Evolutionary conservation across 106 monocot genomes (phyloP), one percentile per base, ranked within the genome.

Genomic region (Platanthera guangdongensis): DNA sequence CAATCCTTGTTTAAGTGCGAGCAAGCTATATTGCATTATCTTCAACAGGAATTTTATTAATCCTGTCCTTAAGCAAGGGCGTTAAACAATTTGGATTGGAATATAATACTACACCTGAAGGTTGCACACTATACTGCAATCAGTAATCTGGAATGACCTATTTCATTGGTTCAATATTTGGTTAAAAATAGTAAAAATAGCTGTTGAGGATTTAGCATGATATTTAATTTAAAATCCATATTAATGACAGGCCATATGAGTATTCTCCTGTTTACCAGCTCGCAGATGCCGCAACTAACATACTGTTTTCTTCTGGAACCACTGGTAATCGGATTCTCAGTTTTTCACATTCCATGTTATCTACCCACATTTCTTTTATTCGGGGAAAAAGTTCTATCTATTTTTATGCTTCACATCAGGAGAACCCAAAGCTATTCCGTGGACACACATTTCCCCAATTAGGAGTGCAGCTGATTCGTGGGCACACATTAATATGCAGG

Each of bases 271-370:
- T 91, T 64, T 89, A 96, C 83, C 87, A 78, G 71, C 78, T 85
- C 2, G 78, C 76, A 18, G 89, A 96, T 11, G 55, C 80, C 67
- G 71, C 82, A 57, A 96, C 83, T 45, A 96, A 93, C 62, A 84
- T 93, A 83, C 91, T 96, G 50, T 96, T 93, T 80, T 96, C 96
- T 82, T 96, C 96, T 16, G 93, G 96, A 76, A 96, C 96, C 39
- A 96, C 96, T 57, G 96, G 93, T 96, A 80, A 2, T 50, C 0
- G 25, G 22, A 30, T 76, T 84, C 2, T 52, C 7, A 30, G 22
- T 19, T 76, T 84, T 1, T 52, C 7, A 30, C 1, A 19, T 73
- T n/a, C 39, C 45, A 18, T 25, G 51, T 68, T 39, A 47, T 39
- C 46, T 46, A 7, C 9, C 10, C 55, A 7, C 48, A 50, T 16